phyloP scores from a whole-genome alignment of 352 stramenopile genomes.

The Pythium periplocum region DNA sequence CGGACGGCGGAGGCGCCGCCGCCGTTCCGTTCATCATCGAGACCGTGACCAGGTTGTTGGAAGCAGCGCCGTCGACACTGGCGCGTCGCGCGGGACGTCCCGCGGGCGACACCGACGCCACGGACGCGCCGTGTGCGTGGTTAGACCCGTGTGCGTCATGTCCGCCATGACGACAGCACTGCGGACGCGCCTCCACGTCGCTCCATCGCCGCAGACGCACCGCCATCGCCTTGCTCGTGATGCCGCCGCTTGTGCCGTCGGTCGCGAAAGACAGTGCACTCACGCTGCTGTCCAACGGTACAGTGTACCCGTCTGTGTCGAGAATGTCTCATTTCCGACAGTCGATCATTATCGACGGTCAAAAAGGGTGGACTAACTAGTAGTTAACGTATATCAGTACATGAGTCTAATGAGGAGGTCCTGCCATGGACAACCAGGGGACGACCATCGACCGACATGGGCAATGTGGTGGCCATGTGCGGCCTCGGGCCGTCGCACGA shows the following conservation, averaged over 20 bases:
- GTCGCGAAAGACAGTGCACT: no score
- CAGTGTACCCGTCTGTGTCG: no score
- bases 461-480: conserved; percentile 4
- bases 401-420: no score
- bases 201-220: conserved; percentile 65
- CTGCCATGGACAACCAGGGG: no score
- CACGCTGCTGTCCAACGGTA: no score
- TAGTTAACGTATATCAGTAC: no score
- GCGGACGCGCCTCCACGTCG: conserved; percentile 46
- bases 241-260: background rate
- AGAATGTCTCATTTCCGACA: no score
- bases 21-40: conserved; percentile 6
- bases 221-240: conserved; percentile 7
- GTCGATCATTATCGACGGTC: no score
- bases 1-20: conserved; percentile 4
- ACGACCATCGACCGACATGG: background rate
- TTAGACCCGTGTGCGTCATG: background rate
- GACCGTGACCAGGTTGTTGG: conserved; percentile 1
- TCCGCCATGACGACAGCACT: conserved; percentile 10
- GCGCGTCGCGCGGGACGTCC: conserved; percentile 13
- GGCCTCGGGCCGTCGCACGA: background rate
- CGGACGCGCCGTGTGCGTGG: background rate
- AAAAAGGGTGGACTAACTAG: no score
- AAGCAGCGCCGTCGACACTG: conserved; percentile 5
- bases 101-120: conserved; percentile 7